phyloP scores from a whole-genome alignment of 1,284 basidiomycete genomes.

The Cryptococcus sp. region DNA sequence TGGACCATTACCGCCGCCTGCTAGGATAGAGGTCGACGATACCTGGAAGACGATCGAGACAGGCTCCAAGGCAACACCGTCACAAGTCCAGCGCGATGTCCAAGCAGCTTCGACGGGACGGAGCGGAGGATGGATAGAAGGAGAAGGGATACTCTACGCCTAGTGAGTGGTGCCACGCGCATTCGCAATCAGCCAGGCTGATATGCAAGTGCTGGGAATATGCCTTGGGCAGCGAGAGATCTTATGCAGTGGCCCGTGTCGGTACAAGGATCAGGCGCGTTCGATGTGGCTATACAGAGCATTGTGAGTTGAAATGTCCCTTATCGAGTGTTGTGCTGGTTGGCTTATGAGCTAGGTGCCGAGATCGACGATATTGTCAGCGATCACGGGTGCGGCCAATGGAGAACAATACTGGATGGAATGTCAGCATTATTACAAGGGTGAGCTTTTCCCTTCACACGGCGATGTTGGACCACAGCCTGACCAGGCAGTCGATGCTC shows the following conservation, averaged over 20 bases:
- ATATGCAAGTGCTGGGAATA: constrained; percentile 46
- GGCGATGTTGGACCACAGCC: not conserved
- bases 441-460: constrained; percentile 35
- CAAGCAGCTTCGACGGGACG: not conserved
- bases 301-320: constrained; percentile 49
- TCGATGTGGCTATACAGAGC: constrained; percentile 70
- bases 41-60: constrained; percentile 40
- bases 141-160: constrained; percentile 66
- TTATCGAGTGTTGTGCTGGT: too few species aligned
- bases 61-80: not conserved
- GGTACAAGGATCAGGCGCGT: constrained; percentile 67
- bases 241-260: constrained; percentile 83
- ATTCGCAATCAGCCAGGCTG: not conserved
- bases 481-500: constrained; percentile 50
- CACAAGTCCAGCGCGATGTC: not conserved
- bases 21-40: constrained; percentile 32
- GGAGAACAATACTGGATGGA: constrained; percentile 66
- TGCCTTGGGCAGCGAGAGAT: constrained; percentile 57
- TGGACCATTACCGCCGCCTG: constrained; percentile 20
- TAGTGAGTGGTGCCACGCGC: constrained; percentile 51
- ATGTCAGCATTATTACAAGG: constrained; percentile 69
- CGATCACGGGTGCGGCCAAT: constrained; percentile 61
- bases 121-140: constrained; percentile 56
- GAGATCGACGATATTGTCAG: constrained; percentile 56
- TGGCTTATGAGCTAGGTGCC: constrained; percentile 53